These are phyloP conservation scores for Chlamydomonas sp. DNA, from an alignment of 139 green algal species.

Conservation along the genomic window DNA sequence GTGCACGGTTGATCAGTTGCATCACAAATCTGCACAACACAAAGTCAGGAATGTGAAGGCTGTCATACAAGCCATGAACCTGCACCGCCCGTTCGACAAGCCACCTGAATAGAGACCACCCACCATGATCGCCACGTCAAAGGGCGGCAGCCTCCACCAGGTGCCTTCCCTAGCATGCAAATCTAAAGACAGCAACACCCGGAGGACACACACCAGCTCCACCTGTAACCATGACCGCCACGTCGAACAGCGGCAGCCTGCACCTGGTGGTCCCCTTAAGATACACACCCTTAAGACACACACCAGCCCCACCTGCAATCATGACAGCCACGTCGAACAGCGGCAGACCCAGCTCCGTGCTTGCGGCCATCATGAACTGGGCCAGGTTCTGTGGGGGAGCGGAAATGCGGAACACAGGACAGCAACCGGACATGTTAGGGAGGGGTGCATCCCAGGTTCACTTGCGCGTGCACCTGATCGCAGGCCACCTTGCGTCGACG, in stretches of 20 bases:
- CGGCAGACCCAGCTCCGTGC: neutral
- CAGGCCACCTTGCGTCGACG: too few species aligned
- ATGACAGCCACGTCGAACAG: conserved; percentile 34
- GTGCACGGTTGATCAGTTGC: neutral
- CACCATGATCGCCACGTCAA: too few species aligned
- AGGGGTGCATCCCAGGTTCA: neutral
- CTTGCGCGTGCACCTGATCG: too few species aligned
- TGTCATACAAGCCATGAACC: too few species aligned
- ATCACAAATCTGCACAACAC: too few species aligned
- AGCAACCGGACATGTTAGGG: neutral
- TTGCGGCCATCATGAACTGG: conserved; percentile 9
- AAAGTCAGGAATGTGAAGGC: too few species aligned
- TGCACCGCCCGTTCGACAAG: too few species aligned
- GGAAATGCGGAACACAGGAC: neutral
- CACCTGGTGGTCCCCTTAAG: neutral
- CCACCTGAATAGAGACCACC: too few species aligned
- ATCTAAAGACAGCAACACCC: too few species aligned
- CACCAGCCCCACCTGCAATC: conserved; percentile 14
- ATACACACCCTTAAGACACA: neutral
- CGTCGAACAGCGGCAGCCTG: neutral
- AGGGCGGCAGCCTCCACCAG: too few species aligned
- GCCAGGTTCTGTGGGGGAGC: conserved; percentile 6
- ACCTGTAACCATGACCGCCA: neutral
- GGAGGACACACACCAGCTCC: too few species aligned
- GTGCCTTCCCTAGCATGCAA: too few species aligned